Base-by-base conservation (phyloP, 2,329 filamentous ascomycete species). In the Phaeosphaeria sp. region DNA sequence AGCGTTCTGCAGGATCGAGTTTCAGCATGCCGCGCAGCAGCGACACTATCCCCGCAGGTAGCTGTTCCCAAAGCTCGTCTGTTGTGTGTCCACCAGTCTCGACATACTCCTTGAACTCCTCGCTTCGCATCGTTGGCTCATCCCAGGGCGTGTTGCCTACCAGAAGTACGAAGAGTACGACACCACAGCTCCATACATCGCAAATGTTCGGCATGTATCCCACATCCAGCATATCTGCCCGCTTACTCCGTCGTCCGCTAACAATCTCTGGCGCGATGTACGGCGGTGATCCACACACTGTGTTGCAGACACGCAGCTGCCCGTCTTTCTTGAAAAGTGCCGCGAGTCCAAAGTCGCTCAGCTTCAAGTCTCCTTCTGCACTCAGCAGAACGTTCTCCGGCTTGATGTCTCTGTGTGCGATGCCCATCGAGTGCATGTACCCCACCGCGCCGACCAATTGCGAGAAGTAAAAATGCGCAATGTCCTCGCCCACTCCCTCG, bases 141-240 rank as follows among this genome's bases (percentile, higher is more conserved):
- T 98, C 95, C 95, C 95, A 99, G 0, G 95, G 95, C 1, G 95
- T 99, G 74, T 99, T 99, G 9, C 95, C 95, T 1, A 96, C 93
- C 3, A 99, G 82, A 3, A 99, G 82, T 36, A 98, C 95, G 72
- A 99, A 99, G 3, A 99, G 83, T n/a, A 99, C 96, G 52, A 99
- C 93, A 33, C 95, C 95, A 69, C 93, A 97, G 17, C 93, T 97
- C 96, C 96, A 99, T 55, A 99, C 89, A 73, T 99, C 95, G 39
- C 92, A 91, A 43, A 92, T 79, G 60, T 97, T 92, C 7, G 93
- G 89, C 27, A 85, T 84, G 72, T 94, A 94, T 54, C 90, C 87
- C 48, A 74, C 69, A 24, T 84, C 80, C 51, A 84, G 78, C 39
- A 83, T 68, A 42, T 83, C 74, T 48, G 75, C 79, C 72, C 81